phyloP scores from a whole-genome alignment of 2,329 filamentous ascomycete species.

The Drechslerella coelobrocha region DNA sequence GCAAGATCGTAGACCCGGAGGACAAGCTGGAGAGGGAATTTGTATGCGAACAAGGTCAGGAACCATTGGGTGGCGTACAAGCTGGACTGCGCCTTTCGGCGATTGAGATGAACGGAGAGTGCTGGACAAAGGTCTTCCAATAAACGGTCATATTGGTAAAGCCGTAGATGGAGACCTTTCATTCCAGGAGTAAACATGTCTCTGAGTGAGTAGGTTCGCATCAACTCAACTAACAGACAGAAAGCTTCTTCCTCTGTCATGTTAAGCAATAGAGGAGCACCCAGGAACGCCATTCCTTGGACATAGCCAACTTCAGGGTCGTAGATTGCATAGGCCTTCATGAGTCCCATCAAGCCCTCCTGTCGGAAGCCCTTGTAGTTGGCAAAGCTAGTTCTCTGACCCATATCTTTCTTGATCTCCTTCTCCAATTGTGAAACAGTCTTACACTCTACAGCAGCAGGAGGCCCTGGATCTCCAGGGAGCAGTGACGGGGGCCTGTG shows the following conservation, averaged over 20 bases:
- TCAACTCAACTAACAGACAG: conserved; percentile 86
- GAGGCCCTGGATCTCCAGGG: conserved; percentile 32
- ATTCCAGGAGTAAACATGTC: conserved; percentile 95
- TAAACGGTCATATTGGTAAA: conserved; percentile 93
- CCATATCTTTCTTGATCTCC: conserved; percentile 85
- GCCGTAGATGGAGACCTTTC: conserved; percentile 88
- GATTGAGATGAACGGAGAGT: conserved; percentile 89
- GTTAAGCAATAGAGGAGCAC: conserved; percentile 95
- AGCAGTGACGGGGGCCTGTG: conserved; percentile 38
- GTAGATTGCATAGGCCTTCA: conserved; percentile 95
- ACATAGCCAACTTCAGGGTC: conserved; percentile 95
- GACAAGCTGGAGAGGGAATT: conserved; percentile 93
- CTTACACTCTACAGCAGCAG: conserved; percentile 49
- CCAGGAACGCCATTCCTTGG: conserved; percentile 98
- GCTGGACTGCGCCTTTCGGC: conserved; percentile 84
- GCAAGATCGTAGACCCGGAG: conserved; percentile 96
- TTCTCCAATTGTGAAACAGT: conserved; percentile 72
- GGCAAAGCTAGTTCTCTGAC: conserved; percentile 91
- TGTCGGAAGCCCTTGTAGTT: conserved; percentile 89
- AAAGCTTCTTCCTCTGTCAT: conserved; percentile 99
- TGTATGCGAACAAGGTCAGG: conserved; percentile 95
- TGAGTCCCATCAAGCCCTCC: conserved; percentile 92
- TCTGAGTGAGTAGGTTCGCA: conserved; percentile 94
- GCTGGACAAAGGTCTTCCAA: conserved; percentile 93
- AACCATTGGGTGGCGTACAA: conserved; percentile 99